These are phyloP conservation scores for Serpula lacrymans DNA, from an alignment of 768 basidiomycete species.

Conservation along the genomic window DNA sequence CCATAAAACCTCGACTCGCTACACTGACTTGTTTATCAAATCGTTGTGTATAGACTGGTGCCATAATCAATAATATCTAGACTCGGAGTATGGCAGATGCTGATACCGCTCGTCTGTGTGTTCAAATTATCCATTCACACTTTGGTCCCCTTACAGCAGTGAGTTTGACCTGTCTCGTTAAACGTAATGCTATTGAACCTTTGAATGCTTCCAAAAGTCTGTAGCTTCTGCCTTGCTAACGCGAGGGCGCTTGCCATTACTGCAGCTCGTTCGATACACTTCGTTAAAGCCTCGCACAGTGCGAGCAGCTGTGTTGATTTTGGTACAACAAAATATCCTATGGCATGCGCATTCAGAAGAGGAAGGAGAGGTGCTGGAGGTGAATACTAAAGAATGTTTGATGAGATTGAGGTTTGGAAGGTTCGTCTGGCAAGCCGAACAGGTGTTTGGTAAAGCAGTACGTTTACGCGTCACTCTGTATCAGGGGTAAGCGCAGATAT, in stretches of 20 bases:
- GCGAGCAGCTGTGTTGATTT: conserved; percentile 67
- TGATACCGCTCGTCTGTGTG: conserved; percentile 58
- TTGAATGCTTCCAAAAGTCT: conserved; percentile 52
- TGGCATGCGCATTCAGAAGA: conserved; percentile 77
- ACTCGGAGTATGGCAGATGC: conserved; percentile 73
- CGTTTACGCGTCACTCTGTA: conserved; percentile 22
- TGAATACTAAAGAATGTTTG: conserved; percentile 82
- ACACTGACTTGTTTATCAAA: no score
- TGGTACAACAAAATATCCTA: conserved; percentile 89
- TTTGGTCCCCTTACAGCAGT: conserved; percentile 69
- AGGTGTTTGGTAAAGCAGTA: conserved; percentile 69
- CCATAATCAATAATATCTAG: no score
- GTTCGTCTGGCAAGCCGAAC: conserved; percentile 71
- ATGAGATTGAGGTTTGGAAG: conserved; percentile 79
- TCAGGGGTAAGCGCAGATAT: not conserved
- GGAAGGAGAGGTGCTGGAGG: conserved; percentile 74
- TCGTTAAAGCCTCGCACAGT: conserved; percentile 63
- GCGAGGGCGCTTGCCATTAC: conserved; percentile 75
- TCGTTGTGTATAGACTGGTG: no score
- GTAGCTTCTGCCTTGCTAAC: conserved; percentile 72
- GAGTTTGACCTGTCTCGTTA: conserved; percentile 28
- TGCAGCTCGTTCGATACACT: conserved; percentile 67
- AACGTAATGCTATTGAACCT: not conserved
- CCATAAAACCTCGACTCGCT: not conserved
- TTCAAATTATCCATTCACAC: conserved; percentile 59